Evolutionary conservation across 768 basidiomycete species (phyloP).

Genomic region (Boletus insuetus): DNA sequence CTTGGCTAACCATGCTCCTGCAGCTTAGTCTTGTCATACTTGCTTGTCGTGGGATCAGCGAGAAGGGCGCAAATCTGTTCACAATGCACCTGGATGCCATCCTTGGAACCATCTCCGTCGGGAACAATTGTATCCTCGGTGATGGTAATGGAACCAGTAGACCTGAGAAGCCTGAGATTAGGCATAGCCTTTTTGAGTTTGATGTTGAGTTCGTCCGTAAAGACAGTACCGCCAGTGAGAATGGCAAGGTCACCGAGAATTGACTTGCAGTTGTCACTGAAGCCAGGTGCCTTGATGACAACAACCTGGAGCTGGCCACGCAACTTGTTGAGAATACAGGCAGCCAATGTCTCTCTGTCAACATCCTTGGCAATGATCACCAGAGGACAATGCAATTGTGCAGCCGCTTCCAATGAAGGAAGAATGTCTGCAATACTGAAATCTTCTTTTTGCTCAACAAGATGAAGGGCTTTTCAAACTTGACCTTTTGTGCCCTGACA

Average conservation of each 20-base stretch:
- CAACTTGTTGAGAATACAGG: conserved; percentile 98
- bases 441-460: conserved; percentile 99
- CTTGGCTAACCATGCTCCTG: conserved; percentile 96
- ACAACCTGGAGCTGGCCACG: conserved; percentile 93
- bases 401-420: conserved; percentile 81
- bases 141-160: conserved; percentile 87
- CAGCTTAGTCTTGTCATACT: conserved; percentile 92
- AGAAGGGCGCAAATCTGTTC: conserved; percentile 91
- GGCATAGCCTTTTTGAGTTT: conserved; percentile 52
- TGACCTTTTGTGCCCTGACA: conserved; percentile 92
- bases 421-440: conserved; percentile 92
- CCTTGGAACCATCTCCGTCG: conserved; percentile 91
- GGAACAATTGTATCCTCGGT: conserved; percentile 85
- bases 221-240: conserved; percentile 96
- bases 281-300: conserved; percentile 96
- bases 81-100: conserved; percentile 86
- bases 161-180: conserved; percentile 89
- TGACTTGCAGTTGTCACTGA: conserved; percentile 98
- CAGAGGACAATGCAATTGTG: conserved; percentile 81
- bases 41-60: conserved; percentile 78
- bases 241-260: conserved; percentile 97
- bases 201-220: conserved; percentile 95
- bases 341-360: conserved; percentile 96
- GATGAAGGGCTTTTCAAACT: conserved; percentile 95
- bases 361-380: conserved; percentile 98